A percentile compares a stretch with the other conserved stretches of the same genome.
These are phyloP conservation scores for Penicillium oxalicum DNA, from an alignment of 2,329 filamentous ascomycete species.

Conservation along the genomic window DNA sequence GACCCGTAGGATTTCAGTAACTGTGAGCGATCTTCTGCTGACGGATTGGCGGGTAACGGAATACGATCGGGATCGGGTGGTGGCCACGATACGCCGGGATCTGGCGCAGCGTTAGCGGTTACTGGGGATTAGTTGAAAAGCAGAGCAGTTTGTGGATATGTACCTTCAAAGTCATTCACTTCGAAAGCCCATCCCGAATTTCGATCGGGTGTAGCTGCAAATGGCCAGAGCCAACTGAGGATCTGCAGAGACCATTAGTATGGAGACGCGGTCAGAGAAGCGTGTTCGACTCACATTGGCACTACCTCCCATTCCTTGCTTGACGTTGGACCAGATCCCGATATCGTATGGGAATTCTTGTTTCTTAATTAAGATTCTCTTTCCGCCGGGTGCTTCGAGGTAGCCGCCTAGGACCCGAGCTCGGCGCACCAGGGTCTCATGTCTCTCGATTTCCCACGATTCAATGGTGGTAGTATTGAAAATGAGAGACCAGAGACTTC, in stretches of 20 bases:
- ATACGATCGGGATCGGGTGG: slow-evolving; percentile 48
- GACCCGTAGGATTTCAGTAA: slow-evolving; percentile 28
- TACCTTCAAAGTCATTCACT: slow-evolving; percentile 57
- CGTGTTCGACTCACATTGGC: slow-evolving; percentile 35
- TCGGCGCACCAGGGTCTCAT: slow-evolving; percentile 42
- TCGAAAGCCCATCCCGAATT: slow-evolving; percentile 47
- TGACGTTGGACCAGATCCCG: slow-evolving; percentile 56
- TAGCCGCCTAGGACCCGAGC: slow-evolving; percentile 51
- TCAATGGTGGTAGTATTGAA: slow-evolving; percentile 61
- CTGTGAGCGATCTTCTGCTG: slow-evolving; percentile 20
- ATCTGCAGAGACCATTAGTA: slow-evolving; percentile 26
- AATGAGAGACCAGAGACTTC: slow-evolving; percentile 50
- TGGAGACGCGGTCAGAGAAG: neutral
- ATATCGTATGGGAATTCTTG: slow-evolving; percentile 64
- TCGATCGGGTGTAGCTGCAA: slow-evolving; percentile 46
- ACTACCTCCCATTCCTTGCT: slow-evolving; percentile 53
- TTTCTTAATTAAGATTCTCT: slow-evolving; percentile 47
- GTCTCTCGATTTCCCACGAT: slow-evolving; percentile 53
- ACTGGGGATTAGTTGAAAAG: neutral
- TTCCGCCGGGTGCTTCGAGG: slow-evolving; percentile 53
- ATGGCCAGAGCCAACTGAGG: slow-evolving; percentile 57
- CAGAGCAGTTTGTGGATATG: neutral
- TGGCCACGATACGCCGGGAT: slow-evolving; percentile 39
- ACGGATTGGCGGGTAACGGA: slow-evolving; percentile 27
- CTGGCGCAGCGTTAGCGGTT: slow-evolving; percentile 15